Evolutionary conservation across 345 rosid genomes (phyloP), one percentile per base, ranked within the genome.

Genomic region (Schrenkiella parvula): DNA sequence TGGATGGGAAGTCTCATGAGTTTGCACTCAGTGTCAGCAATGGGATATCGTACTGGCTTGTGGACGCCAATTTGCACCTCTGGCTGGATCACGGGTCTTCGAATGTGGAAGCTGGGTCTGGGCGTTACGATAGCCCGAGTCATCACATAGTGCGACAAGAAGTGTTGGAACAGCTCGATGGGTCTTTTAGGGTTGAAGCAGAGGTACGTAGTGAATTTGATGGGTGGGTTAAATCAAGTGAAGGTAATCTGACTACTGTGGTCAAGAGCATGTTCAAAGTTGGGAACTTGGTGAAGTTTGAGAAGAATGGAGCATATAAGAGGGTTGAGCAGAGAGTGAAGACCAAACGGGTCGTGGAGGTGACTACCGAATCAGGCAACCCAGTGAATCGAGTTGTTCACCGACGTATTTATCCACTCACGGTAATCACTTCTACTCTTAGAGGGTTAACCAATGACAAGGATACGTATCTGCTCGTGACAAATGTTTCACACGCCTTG

Each of bases 31-130:
- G 88, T 0, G 92, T 93, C 8, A 70, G 28, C 2, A 80, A 82
- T 67, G 92, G 84, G 14, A 85, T 86, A 58, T 84, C 89, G 1
- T 91, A 69, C 56, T 93, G 98, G 98, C 92, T 93, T 23, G 88
- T 89, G 23, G 82, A 89, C 43, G 98, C 95, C 2, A 89, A 93
- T 81, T 29, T 89, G 64, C 96, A 93, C 74, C 26, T 89, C 10
- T 93, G 98, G 97, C 38, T 89, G 12, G 92, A 89, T 66, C 74
- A 60, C 14, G 55, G 8, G 2, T 70, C 83, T 1, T 38, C 64
- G 2, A 41, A 3, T 15, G 89, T 89, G 2, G 53, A 58, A 55
- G 92, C 96, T 2, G 73, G 73, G 46, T 73, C 87, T 3, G 54
- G 65, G 2, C 26, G 22, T 15, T 78, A 78, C 22, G 32, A 67